Conservation (phyloP, 1,284 basidiomycete genomes). For the Ganoderma lingzhi region DNA sequence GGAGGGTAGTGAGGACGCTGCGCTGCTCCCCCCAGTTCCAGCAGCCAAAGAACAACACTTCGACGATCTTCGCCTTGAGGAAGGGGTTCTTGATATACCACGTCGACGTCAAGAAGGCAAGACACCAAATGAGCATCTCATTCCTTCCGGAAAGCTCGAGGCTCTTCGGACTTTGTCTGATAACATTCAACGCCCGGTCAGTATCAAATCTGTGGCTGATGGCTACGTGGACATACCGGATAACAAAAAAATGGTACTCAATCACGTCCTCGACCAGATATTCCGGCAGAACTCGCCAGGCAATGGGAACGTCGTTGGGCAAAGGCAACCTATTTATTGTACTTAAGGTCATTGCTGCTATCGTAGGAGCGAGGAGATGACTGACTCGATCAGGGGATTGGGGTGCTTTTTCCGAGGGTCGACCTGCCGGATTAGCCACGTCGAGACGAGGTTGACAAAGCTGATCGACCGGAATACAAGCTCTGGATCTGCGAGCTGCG, state of each 20-base stretch:
- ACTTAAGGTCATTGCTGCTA: no score
- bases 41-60: slow-evolving; percentile 88
- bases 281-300: slow-evolving; percentile 93
- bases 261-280: slow-evolving; percentile 96
- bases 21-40: slow-evolving; percentile 80
- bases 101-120: slow-evolving; percentile 93
- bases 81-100: slow-evolving; percentile 99
- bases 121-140: slow-evolving; percentile 89
- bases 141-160: slow-evolving; percentile 86
- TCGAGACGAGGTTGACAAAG: slow-evolving; percentile 91
- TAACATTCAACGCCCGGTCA: neutral
- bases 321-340: slow-evolving; percentile 74
- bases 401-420: slow-evolving; percentile 89
- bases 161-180: slow-evolving; percentile 80
- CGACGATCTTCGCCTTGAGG: slow-evolving; percentile 97
- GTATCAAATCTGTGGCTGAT: neutral
- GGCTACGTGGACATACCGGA: slow-evolving; percentile 62
- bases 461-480: slow-evolving; percentile 82
- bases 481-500: slow-evolving; percentile 89
- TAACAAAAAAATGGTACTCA: slow-evolving; percentile 87
- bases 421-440: slow-evolving; percentile 94
- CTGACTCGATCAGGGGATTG: slow-evolving; percentile 69
- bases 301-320: slow-evolving; percentile 83
- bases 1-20: slow-evolving; percentile 80
- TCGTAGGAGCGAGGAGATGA: slow-evolving; percentile 22